Evolutionary conservation across 2,329 filamentous ascomycete genomes (phyloP).

Genomic region (Hypoxylon sp.): DNA sequence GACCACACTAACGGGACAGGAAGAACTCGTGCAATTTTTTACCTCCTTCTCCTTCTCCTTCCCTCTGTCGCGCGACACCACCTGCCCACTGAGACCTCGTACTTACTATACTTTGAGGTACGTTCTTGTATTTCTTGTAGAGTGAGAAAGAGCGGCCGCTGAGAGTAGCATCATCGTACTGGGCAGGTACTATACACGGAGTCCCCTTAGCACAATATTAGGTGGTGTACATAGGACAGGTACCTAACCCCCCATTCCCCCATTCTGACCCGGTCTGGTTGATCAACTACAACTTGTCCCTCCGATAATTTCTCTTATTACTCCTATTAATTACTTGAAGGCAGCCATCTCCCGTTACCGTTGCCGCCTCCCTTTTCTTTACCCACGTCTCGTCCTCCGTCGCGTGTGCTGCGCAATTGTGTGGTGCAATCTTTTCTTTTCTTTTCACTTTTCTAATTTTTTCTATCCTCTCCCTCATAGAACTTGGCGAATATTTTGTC

Average conservation of each 20-base stretch:
- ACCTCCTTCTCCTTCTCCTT: background rate
- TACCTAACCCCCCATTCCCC: constrained; percentile 33
- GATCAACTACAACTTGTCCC: constrained; percentile 45
- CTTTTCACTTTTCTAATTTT: constrained; percentile 39
- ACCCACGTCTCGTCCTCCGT: constrained; percentile 45
- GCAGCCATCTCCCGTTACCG: constrained; percentile 49
- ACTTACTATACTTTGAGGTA: constrained; percentile 1
- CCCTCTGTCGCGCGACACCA: constrained; percentile 14
- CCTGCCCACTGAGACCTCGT: constrained; percentile 9
- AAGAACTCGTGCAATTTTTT: constrained; percentile 6
- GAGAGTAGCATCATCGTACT: constrained; percentile 22
- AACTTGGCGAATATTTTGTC: constrained; percentile 40
- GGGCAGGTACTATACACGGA: constrained; percentile 25
- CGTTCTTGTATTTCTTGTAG: constrained; percentile 1
- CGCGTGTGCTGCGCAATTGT: constrained; percentile 46
- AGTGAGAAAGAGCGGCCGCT: background rate
- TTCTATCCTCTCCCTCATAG: constrained; percentile 38
- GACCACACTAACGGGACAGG: constrained; percentile 39
- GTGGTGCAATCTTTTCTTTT: constrained; percentile 49
- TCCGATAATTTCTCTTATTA: constrained; percentile 53
- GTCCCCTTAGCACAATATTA: constrained; percentile 17
- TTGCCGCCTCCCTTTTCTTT: constrained; percentile 47
- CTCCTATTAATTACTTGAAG: constrained; percentile 47
- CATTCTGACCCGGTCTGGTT: constrained; percentile 44
- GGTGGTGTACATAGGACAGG: constrained; percentile 11